Conservation (phyloP, 495 filamentous ascomycete species). For the Trichocladium antarcticum region DNA sequence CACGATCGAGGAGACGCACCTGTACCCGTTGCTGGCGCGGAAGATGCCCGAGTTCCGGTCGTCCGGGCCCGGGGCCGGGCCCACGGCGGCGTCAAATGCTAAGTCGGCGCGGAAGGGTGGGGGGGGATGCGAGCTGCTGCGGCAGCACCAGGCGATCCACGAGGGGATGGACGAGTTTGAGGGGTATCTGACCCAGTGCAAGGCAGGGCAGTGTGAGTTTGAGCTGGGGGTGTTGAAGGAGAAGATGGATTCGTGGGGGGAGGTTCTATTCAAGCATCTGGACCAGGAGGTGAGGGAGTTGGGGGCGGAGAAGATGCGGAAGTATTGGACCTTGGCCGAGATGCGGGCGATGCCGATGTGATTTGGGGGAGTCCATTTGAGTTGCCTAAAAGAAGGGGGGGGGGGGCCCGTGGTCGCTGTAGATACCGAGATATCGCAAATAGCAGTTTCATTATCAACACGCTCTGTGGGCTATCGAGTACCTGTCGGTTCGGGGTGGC, state of each 20-base stretch:
- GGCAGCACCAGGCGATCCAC: constrained; percentile 78
- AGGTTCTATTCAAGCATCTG: constrained; percentile 60
- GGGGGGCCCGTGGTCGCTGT: background rate
- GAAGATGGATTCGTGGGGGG: constrained; percentile 54
- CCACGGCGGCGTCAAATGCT: too few species aligned
- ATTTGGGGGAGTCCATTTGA: background rate
- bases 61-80: too few species aligned
- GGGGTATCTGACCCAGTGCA: constrained; percentile 55
- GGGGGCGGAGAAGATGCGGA: constrained; percentile 76
- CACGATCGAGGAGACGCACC: constrained; percentile 68
- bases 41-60: constrained; percentile 69
- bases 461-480: too few species aligned
- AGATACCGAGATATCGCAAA: background rate
- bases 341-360: constrained; percentile 57
- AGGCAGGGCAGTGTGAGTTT: constrained; percentile 54
- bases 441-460: too few species aligned
- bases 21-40: constrained; percentile 66
- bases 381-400: background rate
- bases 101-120: background rate
- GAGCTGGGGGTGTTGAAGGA: constrained; percentile 54
- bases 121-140: constrained; percentile 44
- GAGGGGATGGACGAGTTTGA: constrained; percentile 62
- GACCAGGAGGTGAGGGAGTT: constrained; percentile 62
- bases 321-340: constrained; percentile 69
- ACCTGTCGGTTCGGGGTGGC: too few species aligned